Evolutionary conservation across 768 basidiomycete genomes (phyloP), one percentile per base, ranked within the genome.

Genomic region (Roridomyces roridus): DNA sequence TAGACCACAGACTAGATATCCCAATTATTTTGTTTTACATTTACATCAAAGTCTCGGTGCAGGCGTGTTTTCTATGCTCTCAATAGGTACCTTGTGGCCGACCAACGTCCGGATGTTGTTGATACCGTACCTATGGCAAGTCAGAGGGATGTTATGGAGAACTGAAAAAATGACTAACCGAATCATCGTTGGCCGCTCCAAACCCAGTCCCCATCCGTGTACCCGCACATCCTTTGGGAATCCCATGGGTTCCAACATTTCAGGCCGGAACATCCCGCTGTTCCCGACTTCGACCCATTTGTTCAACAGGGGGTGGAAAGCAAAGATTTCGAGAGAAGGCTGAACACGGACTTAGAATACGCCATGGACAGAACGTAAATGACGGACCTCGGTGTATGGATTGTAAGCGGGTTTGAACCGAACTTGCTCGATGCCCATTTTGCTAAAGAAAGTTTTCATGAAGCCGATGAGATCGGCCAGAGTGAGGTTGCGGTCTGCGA

Each of bases 361-460:
- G 17, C 41, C 23, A 18, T 28, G 14, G 15, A 39, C 21, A 35
- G 40, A 29, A 36, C 40, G 2, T 23, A 28, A 34, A 21, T 10
- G 43, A 18, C 23, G 34, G 48, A 91, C 93, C 83, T 98, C 95
- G 26, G 96, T 97, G 77, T 97, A 98, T 0, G 96, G 95, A 72
- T 98, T 98, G 75, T 96, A 98, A 6, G 96, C 96, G 6, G 96
- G 96, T 77, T 99, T 99, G 88, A 99, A 99, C 53, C 96, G 82
- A 28, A 99, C 80, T 68, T 92, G 87, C 59, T 88, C 85, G 67
- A 98, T 91, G 41, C 97, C 97, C 92, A 98, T 98, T 75, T 98
- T 98, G 62, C 78, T 85, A 84, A 98, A 98, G 82, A 98, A 99
- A 52, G 95, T 91, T 63, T 93, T 84, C 96, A 99, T 98, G 79